A percentile compares a stretch with the other conserved stretches of the same genome.
These are phyloP conservation scores for Ogataea saltuana DNA, from an alignment of 805 yeast species.

Conservation along the genomic window DNA sequence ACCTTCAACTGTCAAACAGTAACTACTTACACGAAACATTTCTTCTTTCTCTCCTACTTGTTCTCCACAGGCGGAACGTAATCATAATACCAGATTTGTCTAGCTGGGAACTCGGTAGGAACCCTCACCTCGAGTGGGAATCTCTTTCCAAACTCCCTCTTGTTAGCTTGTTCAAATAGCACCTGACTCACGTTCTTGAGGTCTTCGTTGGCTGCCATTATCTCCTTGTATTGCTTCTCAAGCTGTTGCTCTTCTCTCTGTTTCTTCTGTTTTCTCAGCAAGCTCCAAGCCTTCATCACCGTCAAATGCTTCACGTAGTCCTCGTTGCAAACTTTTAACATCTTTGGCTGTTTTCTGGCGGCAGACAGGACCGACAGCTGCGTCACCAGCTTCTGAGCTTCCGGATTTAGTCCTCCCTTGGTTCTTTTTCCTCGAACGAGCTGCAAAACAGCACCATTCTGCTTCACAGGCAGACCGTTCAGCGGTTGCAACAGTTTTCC, in stretches of 20 bases:
- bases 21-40: neutral
- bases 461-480: slow-evolving; percentile 5
- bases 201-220: slow-evolving; percentile 71
- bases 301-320: slow-evolving; percentile 84
- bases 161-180: slow-evolving; percentile 64
- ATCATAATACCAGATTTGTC: slow-evolving; percentile 74
- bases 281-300: slow-evolving; percentile 80
- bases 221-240: slow-evolving; percentile 61
- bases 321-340: slow-evolving; percentile 72
- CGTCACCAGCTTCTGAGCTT: slow-evolving; percentile 34
- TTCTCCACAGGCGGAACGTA: slow-evolving; percentile 32
- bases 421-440: slow-evolving; percentile 42
- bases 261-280: slow-evolving; percentile 55
- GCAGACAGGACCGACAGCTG: slow-evolving; percentile 85
- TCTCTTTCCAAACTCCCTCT: slow-evolving; percentile 53
- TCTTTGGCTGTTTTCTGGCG: slow-evolving; percentile 81
- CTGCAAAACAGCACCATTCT: slow-evolving; percentile 37
- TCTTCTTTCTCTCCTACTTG: neutral
- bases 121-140: slow-evolving; percentile 83
- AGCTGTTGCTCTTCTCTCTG: slow-evolving; percentile 44
- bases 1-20: too few species aligned
- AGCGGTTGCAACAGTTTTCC: slow-evolving; percentile 7
- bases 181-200: slow-evolving; percentile 52
- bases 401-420: slow-evolving; percentile 33
- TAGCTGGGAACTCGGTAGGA: slow-evolving; percentile 90